These are phyloP conservation scores for Apostasia shenzhenica DNA, from an alignment of 106 monocot species.

Conservation along the genomic window DNA sequence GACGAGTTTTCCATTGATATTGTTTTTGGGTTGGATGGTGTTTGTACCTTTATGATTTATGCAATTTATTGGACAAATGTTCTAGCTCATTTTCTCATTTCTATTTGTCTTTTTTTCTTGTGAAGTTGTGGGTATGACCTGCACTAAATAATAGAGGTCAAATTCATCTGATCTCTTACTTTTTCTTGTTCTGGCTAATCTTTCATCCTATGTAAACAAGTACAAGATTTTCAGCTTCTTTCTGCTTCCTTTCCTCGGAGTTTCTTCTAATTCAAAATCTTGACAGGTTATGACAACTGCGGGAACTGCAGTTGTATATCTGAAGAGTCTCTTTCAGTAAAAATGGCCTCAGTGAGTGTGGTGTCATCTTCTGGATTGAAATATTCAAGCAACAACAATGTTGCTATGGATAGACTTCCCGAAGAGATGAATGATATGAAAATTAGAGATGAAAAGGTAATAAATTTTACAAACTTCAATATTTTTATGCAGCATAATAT, in stretches of 20 bases:
- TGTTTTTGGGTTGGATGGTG: too few species aligned
- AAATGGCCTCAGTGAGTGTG: constrained; percentile 23
- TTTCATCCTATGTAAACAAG: too few species aligned
- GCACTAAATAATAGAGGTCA: too few species aligned
- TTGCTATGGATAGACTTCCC: constrained; percentile 14
- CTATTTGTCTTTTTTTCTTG: too few species aligned
- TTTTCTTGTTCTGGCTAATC: too few species aligned
- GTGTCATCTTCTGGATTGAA: constrained; percentile 16
- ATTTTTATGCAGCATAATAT: background rate
- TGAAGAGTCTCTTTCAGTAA: background rate
- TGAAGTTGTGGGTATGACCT: too few species aligned
- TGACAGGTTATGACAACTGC: background rate
- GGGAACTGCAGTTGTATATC: background rate
- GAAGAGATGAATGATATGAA: constrained; percentile 34
- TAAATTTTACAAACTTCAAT: background rate
- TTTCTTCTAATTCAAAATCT: background rate
- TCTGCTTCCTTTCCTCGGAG: background rate
- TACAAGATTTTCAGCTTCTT: background rate
- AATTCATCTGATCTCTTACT: too few species aligned
- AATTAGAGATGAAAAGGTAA: constrained; percentile 35
- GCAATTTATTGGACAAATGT: too few species aligned
- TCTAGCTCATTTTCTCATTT: too few species aligned
- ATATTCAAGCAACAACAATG: constrained; percentile 5
- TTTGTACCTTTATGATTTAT: too few species aligned
- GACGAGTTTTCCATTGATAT: too few species aligned